These are phyloP conservation scores for Phycomyces nitens DNA, from an alignment of 192 early-diverging fungal species.

Conservation along the genomic window DNA sequence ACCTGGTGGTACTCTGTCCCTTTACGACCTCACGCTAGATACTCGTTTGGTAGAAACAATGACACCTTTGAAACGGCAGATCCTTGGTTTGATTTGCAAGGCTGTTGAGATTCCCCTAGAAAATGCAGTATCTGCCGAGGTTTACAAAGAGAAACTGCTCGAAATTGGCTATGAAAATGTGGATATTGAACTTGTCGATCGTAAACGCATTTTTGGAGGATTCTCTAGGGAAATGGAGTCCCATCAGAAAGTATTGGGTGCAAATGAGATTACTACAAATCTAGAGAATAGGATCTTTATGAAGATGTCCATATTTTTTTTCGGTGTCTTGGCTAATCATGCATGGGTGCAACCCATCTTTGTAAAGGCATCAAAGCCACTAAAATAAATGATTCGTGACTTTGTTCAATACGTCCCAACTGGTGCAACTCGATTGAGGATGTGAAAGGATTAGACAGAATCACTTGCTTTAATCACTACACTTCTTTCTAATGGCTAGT, in stretches of 20 bases:
- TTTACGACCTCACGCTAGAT: constrained; percentile 39
- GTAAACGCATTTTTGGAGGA: constrained; percentile 42
- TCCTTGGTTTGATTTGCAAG: constrained; percentile 25
- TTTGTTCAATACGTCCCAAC: too few relatives aligned
- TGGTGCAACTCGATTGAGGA: too few relatives aligned
- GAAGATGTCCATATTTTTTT: background rate
- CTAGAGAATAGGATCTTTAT: constrained; percentile 7
- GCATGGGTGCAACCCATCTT: constrained; percentile 23
- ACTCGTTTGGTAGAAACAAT: constrained; percentile 5
- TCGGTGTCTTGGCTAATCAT: constrained; percentile 2
- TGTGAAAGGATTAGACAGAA: too few relatives aligned
- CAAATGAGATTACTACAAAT: constrained; percentile 3
- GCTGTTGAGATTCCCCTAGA: constrained; percentile 34
- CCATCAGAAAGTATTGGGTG: background rate
- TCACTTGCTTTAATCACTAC: background rate
- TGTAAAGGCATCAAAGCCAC: constrained; percentile 14
- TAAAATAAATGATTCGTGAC: background rate
- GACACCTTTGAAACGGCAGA: constrained; percentile 12
- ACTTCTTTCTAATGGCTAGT: constrained; percentile 31
- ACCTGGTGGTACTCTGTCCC: constrained; percentile 23
- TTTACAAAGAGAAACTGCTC: constrained; percentile 35
- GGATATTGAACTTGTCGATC: constrained; percentile 31
- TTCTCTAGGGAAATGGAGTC: constrained; percentile 27
- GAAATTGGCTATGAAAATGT: constrained; percentile 41
- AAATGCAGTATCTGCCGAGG: constrained; percentile 37